A percentile compares a stretch with the other conserved stretches of the same genome.
phyloP scores from a whole-genome alignment of 75 land plant species.

The Adiantum capillusveneris region DNA sequence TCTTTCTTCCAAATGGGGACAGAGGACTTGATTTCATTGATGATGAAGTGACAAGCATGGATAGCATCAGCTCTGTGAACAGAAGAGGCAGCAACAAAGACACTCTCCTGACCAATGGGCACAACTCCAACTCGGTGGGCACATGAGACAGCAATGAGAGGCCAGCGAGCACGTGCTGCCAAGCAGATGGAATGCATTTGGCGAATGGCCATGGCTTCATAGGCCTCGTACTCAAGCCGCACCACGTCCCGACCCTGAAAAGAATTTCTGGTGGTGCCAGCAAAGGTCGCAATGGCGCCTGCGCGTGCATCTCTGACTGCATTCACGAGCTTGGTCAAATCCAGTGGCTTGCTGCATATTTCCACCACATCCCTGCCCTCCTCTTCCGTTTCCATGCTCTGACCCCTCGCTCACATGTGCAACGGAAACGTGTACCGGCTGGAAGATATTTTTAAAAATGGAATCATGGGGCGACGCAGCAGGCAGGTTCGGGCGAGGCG shows the following conservation, averaged over 20 bases:
- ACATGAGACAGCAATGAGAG: slow-evolving; percentile 37
- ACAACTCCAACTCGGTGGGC: slow-evolving; percentile 76
- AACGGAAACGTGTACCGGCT: too few species aligned
- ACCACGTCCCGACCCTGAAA: slow-evolving; percentile 60
- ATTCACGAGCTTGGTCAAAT: slow-evolving; percentile 44
- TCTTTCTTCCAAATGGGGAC: slow-evolving; percentile 99
- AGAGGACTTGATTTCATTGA: slow-evolving; percentile 83
- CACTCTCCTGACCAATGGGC: slow-evolving; percentile 73
- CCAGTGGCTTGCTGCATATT: slow-evolving; percentile 19
- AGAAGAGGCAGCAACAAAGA: slow-evolving; percentile 78
- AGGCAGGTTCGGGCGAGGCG: too few species aligned
- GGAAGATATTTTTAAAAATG: too few species aligned
- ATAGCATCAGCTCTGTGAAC: slow-evolving; percentile 74
- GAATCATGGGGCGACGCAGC: too few species aligned
- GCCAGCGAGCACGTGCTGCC: slow-evolving; percentile 53
- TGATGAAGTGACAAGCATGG: slow-evolving; percentile 71
- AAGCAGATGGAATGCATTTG: slow-evolving; percentile 44
- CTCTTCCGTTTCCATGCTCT: too few species aligned
- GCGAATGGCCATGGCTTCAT: slow-evolving; percentile 67
- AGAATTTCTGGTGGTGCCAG: slow-evolving; percentile 77
- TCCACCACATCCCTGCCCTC: slow-evolving; percentile 4
- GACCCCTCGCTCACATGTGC: too few species aligned
- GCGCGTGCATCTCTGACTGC: slow-evolving; percentile 52
- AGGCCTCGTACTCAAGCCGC: slow-evolving; percentile 81
- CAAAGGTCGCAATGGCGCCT: slow-evolving; percentile 88